These are phyloP conservation scores for Corynascus novoguineensis DNA, from an alignment of 495 filamentous ascomycete genomes.

Conservation along the genomic window DNA sequence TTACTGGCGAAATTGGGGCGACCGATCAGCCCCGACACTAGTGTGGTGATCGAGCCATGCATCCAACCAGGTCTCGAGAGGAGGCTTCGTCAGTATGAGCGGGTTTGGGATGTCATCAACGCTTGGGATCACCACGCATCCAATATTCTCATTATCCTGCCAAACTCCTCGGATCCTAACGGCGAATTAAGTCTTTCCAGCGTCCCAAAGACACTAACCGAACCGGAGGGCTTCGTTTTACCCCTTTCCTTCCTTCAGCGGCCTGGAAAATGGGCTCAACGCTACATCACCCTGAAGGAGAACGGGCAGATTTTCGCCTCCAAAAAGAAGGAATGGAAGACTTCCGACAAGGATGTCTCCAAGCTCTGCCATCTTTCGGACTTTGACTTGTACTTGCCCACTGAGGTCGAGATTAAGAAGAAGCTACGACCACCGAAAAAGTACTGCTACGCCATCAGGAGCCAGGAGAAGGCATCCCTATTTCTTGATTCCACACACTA, in stretches of 20 bases:
- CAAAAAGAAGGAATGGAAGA: conserved; percentile 56
- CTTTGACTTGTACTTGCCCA: conserved; percentile 84
- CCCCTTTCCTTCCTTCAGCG: conserved; percentile 75
- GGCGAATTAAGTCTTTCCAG: conserved; percentile 44
- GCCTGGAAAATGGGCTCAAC: conserved; percentile 79
- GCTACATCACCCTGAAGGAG: conserved; percentile 64
- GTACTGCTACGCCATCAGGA: conserved; percentile 83
- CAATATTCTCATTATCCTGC: conserved; percentile 57
- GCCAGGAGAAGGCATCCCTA: conserved; percentile 82
- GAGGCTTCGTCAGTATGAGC: conserved; percentile 79
- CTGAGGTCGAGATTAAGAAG: conserved; percentile 53
- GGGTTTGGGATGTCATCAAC: conserved; percentile 80
- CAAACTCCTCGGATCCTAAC: conserved; percentile 33
- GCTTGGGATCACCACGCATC: conserved; percentile 79
- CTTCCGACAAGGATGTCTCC: conserved; percentile 54
- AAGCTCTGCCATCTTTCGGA: conserved; percentile 85
- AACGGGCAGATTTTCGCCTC: conserved; percentile 71
- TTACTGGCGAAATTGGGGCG: conserved; percentile 40
- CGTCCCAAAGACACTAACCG: conserved; percentile 54
- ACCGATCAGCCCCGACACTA: conserved; percentile 53
- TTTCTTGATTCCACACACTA: conserved; percentile 80
- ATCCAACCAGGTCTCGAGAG: conserved; percentile 72
- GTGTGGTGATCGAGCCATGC: conserved; percentile 72
- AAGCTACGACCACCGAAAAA: conserved; percentile 71
- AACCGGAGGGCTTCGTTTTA: conserved; percentile 51